Base-by-base conservation (phyloP, 495 filamentous ascomycete genomes). In the Geoglossum glabrum region DNA sequence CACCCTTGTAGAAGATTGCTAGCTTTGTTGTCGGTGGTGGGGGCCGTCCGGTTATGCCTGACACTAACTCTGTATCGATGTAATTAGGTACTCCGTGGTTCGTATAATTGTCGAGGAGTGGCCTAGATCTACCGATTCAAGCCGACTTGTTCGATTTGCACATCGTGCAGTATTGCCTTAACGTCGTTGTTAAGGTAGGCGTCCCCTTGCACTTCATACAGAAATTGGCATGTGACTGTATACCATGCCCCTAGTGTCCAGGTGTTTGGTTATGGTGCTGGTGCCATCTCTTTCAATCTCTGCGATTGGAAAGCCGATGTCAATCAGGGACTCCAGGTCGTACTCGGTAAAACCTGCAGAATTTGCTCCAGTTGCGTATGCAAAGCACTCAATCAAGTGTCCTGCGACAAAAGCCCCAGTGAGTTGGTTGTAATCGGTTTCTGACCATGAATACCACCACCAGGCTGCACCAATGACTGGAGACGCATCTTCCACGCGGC, bases 161-260 rank as follows among this genome's bases (percentile, higher is more conserved):
- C 69, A 34, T 74, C 64, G 28, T 68, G 67, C 26, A 82, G 63
- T 31, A 76, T 61, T 1, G 78, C 77, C 1, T 71, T 77, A 47
- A 82, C 77, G 63, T 80, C 76, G 1, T 70, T 73, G 68, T 81
- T 78, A 56, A 73, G 73, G 61, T 80, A 80, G 63, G 71, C 72
- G 1, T 71, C 72, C 0, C 79, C 79, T 59, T 81, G 79, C 45
- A 81, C 75, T 62, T 82, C 79, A 64, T 82, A 81, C 17, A 81
- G 61, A 3, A 80, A 62, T 59, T 81, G 75, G 15, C 69, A 73
- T 13, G 73, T 74, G 47, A 77, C 73, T 1, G 76, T 79, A 40
- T 79, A 69, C 66, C 59, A 64, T 60, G 9, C 68, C 68, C 19
- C 63, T 62, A 11, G 65, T 64, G 25, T 59, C 60, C 17, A 63